A percentile compares a stretch with the other conserved stretches of the same genome.
These are phyloP conservation scores for Trichoderma oligosporum DNA, from an alignment of 2,329 filamentous ascomycete species.

Conservation along the genomic window DNA sequence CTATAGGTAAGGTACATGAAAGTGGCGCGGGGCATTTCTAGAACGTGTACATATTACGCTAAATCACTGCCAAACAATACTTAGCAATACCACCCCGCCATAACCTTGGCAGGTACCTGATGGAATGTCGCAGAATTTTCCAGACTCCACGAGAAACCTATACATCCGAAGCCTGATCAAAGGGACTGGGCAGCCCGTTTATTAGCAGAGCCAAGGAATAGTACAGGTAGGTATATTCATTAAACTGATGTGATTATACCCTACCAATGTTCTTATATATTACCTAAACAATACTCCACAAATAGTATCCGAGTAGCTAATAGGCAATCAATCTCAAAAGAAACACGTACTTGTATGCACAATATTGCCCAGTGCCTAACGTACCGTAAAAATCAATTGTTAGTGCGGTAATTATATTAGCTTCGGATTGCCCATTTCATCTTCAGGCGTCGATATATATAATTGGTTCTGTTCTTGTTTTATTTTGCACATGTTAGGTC, in stretches of 20 bases:
- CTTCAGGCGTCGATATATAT: no score
- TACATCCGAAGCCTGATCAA: background rate
- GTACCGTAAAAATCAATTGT: no score
- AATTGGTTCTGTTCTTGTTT: no score
- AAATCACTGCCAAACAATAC: slow-evolving; percentile 10
- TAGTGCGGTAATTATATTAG: no score
- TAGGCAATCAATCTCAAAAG: background rate
- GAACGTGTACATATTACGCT: slow-evolving; percentile 10
- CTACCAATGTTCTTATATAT: background rate
- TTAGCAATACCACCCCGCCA: slow-evolving; percentile 21
- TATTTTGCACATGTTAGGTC: background rate
- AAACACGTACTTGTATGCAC: background rate
- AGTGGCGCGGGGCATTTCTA: slow-evolving; percentile 8
- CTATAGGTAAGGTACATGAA: slow-evolving; percentile 3
- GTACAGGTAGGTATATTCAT: no score
- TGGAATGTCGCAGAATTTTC: slow-evolving; percentile 30
- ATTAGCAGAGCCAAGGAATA: background rate
- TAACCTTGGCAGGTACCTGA: slow-evolving; percentile 15
- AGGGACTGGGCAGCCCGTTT: no score
- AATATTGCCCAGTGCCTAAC: no score
- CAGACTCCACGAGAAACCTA: slow-evolving; percentile 21
- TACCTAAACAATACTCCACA: background rate
- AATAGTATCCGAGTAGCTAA: background rate
- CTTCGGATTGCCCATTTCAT: no score
- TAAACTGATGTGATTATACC: no score